phyloP scores from a whole-genome alignment of 2,329 filamentous ascomycete species.

The Parafenestella ontariensis region DNA sequence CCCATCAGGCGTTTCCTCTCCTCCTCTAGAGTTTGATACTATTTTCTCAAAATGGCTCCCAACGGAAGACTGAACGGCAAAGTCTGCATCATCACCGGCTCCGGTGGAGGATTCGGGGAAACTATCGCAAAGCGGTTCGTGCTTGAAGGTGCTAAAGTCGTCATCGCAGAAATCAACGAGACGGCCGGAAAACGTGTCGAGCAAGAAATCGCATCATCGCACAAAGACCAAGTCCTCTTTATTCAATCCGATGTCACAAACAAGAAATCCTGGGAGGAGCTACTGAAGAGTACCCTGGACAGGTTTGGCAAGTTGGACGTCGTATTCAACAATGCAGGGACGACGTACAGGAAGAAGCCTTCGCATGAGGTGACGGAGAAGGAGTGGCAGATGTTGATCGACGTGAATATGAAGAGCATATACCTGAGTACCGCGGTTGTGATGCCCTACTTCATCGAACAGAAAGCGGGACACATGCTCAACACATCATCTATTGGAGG shows the following conservation, averaged over 20 bases:
- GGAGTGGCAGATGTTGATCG: background rate
- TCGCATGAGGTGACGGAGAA: background rate
- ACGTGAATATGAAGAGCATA: background rate
- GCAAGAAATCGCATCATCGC: background rate
- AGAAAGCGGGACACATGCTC: background rate
- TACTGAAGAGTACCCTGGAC: background rate
- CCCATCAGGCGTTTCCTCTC: background rate
- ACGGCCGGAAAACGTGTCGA: background rate
- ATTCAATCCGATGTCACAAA: background rate
- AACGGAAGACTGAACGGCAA: background rate
- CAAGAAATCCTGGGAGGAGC: background rate
- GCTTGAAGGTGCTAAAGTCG: background rate
- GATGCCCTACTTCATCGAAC: background rate
- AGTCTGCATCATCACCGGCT: background rate
- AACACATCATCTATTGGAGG: background rate
- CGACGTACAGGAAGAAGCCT: background rate
- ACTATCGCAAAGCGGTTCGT: background rate
- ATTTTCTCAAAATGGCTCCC: background rate
- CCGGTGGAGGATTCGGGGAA: background rate
- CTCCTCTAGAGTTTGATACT: background rate
- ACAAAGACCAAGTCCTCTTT: background rate
- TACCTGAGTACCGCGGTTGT: background rate
- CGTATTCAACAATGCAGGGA: background rate
- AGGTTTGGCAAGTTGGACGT: background rate
- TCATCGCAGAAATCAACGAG: background rate